Evolutionary conservation across 2,329 filamentous ascomycete genomes (phyloP).

Genomic region (Fusarium xyrophilum): DNA sequence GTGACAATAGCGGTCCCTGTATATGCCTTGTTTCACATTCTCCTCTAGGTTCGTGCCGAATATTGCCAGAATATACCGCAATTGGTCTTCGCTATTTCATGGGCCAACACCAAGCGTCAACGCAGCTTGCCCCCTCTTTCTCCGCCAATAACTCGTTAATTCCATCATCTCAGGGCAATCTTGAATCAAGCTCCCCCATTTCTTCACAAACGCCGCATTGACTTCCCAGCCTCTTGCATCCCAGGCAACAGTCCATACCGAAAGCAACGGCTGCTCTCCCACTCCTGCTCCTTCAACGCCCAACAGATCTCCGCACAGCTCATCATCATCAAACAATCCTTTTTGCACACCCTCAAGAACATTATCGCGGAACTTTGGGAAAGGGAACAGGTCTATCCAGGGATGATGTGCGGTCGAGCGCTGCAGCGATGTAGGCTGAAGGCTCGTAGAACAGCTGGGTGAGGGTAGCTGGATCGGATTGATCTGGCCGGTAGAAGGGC

Average conservation of each 20-base stretch:
- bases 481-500: background rate
- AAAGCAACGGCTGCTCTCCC: too few species aligned
- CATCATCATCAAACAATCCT: too few species aligned
- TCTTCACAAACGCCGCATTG: background rate
- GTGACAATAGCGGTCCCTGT: too few species aligned
- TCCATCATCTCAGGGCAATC: background rate
- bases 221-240: background rate
- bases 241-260: background rate
- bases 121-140: background rate
- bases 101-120: background rate
- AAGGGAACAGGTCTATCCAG: background rate
- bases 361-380: background rate
- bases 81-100: too few species aligned
- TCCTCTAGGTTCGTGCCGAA: too few species aligned
- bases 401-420: background rate
- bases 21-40: too few species aligned
- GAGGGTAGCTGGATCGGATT: background rate
- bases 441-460: background rate
- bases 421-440: background rate
- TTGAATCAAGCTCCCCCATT: background rate
- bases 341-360: background rate
- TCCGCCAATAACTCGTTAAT: background rate
- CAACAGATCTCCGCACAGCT: too few species aligned
- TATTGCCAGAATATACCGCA: rapidly evolving
- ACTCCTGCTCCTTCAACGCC: too few species aligned